Percentiles rank a stretch among this genome's conserved stretches.
These are phyloP conservation scores for Corchorus capsularis DNA, from an alignment of 345 rosid genomes.

Conservation along the genomic window DNA sequence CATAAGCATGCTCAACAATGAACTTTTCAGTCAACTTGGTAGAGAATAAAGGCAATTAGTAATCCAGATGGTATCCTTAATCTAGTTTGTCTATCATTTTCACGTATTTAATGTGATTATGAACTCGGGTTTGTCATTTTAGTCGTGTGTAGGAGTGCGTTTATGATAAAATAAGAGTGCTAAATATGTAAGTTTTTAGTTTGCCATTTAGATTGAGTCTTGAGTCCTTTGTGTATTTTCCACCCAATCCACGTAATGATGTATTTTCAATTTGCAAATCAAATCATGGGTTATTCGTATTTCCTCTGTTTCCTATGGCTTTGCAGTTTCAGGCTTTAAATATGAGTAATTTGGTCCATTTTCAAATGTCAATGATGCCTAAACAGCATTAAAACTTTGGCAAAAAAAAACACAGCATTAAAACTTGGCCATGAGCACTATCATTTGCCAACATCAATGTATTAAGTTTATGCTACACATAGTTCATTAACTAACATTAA, in stretches of 20 bases:
- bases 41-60: neutral
- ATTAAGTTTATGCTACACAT: neutral
- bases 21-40: slow-evolving; percentile 7
- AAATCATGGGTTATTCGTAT: neutral
- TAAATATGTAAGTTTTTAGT: neutral
- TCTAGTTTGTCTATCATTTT: neutral
- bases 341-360: neutral
- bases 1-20: slow-evolving; percentile 31
- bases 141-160: too few species aligned
- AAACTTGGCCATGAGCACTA: neutral
- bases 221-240: neutral
- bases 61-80: neutral
- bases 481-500: neutral
- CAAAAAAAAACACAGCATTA: too few species aligned
- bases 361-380: neutral
- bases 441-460: neutral
- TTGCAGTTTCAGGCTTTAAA: neutral
- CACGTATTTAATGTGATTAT: neutral
- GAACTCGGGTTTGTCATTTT: neutral
- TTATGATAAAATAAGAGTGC: neutral
- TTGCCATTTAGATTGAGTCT: neutral
- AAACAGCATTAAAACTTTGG: neutral
- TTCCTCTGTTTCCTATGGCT: neutral
- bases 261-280: neutral
- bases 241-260: neutral